These are phyloP conservation scores for Aureoboletus auriporus DNA, from an alignment of 768 basidiomycete species.

Conservation along the genomic window DNA sequence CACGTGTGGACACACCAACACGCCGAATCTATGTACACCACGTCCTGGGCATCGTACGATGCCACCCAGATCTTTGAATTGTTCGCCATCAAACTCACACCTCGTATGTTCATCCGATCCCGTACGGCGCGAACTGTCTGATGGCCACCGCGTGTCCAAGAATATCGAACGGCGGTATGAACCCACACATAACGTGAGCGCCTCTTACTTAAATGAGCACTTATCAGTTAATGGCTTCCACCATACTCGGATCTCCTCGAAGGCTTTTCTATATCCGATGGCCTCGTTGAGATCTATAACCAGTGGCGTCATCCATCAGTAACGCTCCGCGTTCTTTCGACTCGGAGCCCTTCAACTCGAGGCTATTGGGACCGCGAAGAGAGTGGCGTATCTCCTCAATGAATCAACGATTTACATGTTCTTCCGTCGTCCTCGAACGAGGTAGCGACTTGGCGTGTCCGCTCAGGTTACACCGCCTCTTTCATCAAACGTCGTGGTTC, in stretches of 20 bases:
- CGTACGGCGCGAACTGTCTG: slow-evolving; percentile 70
- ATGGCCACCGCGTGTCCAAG: slow-evolving; percentile 73
- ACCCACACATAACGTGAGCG: slow-evolving; percentile 42
- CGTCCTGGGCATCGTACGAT: not conserved
- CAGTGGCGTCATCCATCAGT: slow-evolving; percentile 94
- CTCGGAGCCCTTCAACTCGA: slow-evolving; percentile 52
- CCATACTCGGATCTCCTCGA: slow-evolving; percentile 59
- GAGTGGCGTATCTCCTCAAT: slow-evolving; percentile 25
- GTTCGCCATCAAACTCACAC: slow-evolving; percentile 90
- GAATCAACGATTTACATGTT: slow-evolving; percentile 37
- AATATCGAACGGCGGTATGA: slow-evolving; percentile 90
- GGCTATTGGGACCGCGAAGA: slow-evolving; percentile 47
- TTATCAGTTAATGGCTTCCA: not conserved
- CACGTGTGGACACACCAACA: slow-evolving; percentile 88
- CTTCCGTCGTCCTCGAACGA: slow-evolving; percentile 75
- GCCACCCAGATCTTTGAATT: slow-evolving; percentile 46
- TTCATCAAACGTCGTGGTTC: slow-evolving; percentile 80
- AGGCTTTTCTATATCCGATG: slow-evolving; percentile 77
- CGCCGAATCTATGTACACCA: slow-evolving; percentile 55
- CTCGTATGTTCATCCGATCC: slow-evolving; percentile 92
- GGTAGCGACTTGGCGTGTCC: slow-evolving; percentile 95
- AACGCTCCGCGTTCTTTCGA: slow-evolving; percentile 93
- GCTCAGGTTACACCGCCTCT: slow-evolving; percentile 79
- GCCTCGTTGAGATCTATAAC: slow-evolving; percentile 91
- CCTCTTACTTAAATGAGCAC: not conserved